A percentile compares a stretch with the other conserved stretches of the same genome.
phyloP scores from a whole-genome alignment of 1,284 basidiomycete genomes.

The Pascua guehoae region DNA sequence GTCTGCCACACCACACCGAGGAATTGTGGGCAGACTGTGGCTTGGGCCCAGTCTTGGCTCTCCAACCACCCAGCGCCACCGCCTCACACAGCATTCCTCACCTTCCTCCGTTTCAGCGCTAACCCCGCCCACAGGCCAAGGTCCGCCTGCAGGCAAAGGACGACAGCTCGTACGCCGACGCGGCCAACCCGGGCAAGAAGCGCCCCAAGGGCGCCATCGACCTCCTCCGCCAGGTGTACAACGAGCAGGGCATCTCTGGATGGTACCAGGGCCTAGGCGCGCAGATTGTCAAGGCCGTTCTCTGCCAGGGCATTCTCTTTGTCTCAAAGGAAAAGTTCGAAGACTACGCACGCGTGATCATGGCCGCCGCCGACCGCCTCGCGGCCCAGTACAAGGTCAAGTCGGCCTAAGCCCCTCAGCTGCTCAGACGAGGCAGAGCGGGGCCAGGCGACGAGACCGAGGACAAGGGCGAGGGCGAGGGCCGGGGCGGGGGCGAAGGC shows the following conservation, averaged over 20 bases:
- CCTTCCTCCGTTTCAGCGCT: background rate
- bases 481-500: too few species aligned
- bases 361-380: slow-evolving; percentile 30
- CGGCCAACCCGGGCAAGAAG: slow-evolving; percentile 7
- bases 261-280: slow-evolving; percentile 88
- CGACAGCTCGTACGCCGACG: slow-evolving; percentile 12
- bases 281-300: slow-evolving; percentile 59
- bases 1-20: background rate
- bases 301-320: slow-evolving; percentile 55
- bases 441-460: too few species aligned
- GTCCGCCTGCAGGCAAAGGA: slow-evolving; percentile 80
- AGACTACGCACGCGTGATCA: slow-evolving; percentile 43
- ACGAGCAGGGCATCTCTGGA: slow-evolving; percentile 72
- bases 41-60: too few species aligned
- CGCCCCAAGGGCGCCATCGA: slow-evolving; percentile 29
- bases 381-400: background rate
- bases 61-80: too few species aligned
- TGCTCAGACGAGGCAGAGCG: too few species aligned
- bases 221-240: slow-evolving; percentile 67
- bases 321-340: slow-evolving; percentile 51
- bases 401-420: background rate
- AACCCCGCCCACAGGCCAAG: slow-evolving; percentile 63
- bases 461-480: too few species aligned
- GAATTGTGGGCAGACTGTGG: too few species aligned
- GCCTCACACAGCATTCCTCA: background rate